A percentile compares a stretch with the other conserved stretches of the same genome.
Conservation (phyloP, 371 early-diverging fungal genomes). For the Globomyces sp. region DNA sequence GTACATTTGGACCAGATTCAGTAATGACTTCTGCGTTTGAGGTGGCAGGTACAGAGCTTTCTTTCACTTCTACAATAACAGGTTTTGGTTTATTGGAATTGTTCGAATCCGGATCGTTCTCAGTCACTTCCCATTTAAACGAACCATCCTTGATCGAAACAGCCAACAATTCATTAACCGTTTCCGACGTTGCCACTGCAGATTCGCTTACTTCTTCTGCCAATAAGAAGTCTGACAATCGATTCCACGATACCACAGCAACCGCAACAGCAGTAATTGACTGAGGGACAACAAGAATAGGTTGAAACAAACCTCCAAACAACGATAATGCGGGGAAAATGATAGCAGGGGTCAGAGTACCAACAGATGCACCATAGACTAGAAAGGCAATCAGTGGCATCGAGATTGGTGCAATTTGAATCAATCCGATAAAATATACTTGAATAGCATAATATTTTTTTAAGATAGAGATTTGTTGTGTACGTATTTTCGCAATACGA, state of each 20-base stretch:
- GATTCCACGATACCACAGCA: conserved; percentile 44
- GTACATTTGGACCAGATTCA: neutral
- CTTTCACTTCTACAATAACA: neutral
- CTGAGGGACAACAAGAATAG: conserved; percentile 18
- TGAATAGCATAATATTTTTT: neutral
- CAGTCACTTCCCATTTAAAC: conserved; percentile 8
- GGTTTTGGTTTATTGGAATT: neutral
- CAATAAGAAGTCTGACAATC: conserved; percentile 49
- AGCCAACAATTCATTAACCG: neutral
- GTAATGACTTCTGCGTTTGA: no score
- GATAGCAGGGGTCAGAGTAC: conserved; percentile 12
- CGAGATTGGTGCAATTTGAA: conserved; percentile 2
- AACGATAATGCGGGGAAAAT: conserved; percentile 22
- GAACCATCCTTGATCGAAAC: neutral
- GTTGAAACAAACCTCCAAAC: conserved; percentile 17
- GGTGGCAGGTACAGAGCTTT: neutral
- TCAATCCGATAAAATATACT: conserved; percentile 9
- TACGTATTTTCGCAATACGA: conserved; percentile 19
- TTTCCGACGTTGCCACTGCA: neutral
- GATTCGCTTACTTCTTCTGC: conserved; percentile 43
- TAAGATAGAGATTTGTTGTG: conserved; percentile 20
- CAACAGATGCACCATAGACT: neutral
- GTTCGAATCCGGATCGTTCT: neutral
- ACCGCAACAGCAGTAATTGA: neutral
- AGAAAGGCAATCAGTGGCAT: conserved; percentile 11